phyloP scores from a whole-genome alignment of 2,329 filamentous ascomycete genomes.

The Dendrostoma leiphaemia region DNA sequence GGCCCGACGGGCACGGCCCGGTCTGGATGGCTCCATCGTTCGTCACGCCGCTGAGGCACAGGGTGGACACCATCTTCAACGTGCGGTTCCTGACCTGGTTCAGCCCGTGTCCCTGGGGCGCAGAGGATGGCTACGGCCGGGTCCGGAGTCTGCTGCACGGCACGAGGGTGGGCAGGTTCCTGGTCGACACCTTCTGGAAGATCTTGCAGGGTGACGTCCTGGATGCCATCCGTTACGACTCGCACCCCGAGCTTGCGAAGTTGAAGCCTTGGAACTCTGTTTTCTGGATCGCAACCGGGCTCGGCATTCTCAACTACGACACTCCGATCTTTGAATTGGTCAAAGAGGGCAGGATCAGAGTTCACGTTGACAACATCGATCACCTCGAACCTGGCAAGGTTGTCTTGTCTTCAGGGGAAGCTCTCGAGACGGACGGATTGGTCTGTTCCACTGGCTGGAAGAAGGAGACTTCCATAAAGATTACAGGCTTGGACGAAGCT shows the following conservation, averaged over 20 bases:
- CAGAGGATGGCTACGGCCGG: conserved; percentile 49
- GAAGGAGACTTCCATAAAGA: conserved; percentile 41
- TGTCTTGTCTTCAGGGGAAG: conserved; percentile 38
- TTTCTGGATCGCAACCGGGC: conserved; percentile 47
- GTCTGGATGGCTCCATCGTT: conserved; percentile 53
- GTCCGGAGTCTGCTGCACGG: conserved; percentile 48
- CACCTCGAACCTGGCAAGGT: conserved; percentile 37
- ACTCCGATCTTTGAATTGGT: conserved; percentile 51
- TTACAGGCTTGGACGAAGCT: conserved; percentile 24
- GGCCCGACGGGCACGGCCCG: conserved; percentile 49
- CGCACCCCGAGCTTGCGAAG: conserved; percentile 36
- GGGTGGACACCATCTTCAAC: conserved; percentile 54
- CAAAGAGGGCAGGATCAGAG: conserved; percentile 41
- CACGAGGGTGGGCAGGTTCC: conserved; percentile 44
- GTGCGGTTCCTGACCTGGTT: conserved; percentile 62
- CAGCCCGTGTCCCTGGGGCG: conserved; percentile 63
- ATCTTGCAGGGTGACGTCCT: conserved; percentile 46
- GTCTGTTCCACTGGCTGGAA: conserved; percentile 55
- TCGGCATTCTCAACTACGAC: conserved; percentile 54
- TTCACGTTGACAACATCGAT: conserved; percentile 47
- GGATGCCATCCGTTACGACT: conserved; percentile 43
- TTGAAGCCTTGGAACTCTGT: conserved; percentile 39
- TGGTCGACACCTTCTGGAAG: conserved; percentile 50
- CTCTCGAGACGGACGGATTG: conserved; percentile 42
- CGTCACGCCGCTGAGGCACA: conserved; percentile 59